These are phyloP conservation scores for Ustilago curta DNA, from an alignment of 1,284 basidiomycete genomes.

Conservation along the genomic window DNA sequence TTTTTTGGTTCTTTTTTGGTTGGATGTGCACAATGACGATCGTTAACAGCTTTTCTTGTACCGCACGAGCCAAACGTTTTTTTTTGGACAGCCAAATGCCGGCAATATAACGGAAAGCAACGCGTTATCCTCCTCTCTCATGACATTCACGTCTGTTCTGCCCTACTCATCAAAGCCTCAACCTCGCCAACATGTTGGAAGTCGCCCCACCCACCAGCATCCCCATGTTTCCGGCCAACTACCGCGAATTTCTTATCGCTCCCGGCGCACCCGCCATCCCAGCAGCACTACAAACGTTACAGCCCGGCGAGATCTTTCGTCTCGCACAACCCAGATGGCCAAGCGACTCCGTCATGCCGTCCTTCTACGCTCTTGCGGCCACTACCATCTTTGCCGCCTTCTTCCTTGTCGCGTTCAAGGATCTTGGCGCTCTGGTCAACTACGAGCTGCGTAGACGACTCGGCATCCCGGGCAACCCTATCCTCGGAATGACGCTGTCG, in stretches of 20 bases:
- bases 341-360: constrained; percentile 25
- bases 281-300: constrained; percentile 23
- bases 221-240: constrained; percentile 39
- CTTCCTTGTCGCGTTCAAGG: constrained; percentile 40
- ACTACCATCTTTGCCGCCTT: constrained; percentile 32
- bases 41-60: neutral
- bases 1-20: neutral
- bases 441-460: constrained; percentile 24
- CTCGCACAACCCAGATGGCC: constrained; percentile 46
- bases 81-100: constrained; percentile 10
- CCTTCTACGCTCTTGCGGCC: constrained; percentile 35
- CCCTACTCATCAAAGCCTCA: too few species aligned
- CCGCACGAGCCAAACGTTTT: constrained; percentile 17
- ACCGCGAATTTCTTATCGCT: constrained; percentile 36
- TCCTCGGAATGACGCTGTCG: constrained; percentile 21
- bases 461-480: constrained; percentile 29
- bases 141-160: neutral
- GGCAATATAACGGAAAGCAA: too few species aligned
- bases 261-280: constrained; percentile 26
- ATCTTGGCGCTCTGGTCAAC: constrained; percentile 40
- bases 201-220: constrained; percentile 32
- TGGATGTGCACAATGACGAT: constrained; percentile 31
- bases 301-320: constrained; percentile 40
- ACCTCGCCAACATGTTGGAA: constrained; percentile 29
- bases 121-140: neutral